Evolutionary conservation across 2,329 filamentous ascomycete species (phyloP), one percentile per base, ranked within the genome.

Genomic region (Xylaria sp.): DNA sequence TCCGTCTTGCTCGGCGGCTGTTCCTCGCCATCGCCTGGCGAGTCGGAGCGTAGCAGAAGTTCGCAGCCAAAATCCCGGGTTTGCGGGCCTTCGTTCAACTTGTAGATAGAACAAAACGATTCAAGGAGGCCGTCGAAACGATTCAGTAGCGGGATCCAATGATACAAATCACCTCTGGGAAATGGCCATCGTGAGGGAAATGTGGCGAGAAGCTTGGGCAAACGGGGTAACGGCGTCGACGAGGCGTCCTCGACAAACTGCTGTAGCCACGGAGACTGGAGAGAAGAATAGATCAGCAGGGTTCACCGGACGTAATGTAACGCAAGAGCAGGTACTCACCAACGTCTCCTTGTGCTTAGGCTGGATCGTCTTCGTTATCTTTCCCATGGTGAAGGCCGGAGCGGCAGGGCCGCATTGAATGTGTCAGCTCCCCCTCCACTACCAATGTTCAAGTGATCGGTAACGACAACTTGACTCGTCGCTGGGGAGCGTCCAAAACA

Each of bases 111-210:
- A 72, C 87, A 91, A 71, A 96, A 92, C 38, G 85, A 79, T 65
- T 96, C 91, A 39, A 99, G 78, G 60, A 97, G 86, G 67, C 84
- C 85, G 73, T 99, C 94, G 73, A 99, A 97, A 53, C 92, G 88
- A 72, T 99, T 96, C 56, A 99, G 77, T 20, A 96, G 82, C 22
- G 90, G 88, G 63, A 99, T 97, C 95, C 95, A 99, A 78, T 99
- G 93, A 71, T 97, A 97, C 24, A 97, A 79, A 71, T 99, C 94
- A 56, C 94, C 95, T 71, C 93, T 86, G 38, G 93, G 93, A 68
- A 97, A 96, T 2, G 92, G 92, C 94, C 94, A 99, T 81, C 88
- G 81, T 61, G 87, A 87, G 54, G 93, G 92, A 70, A 97, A 97
- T 51, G 82, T 84, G 65, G 82, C 80, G 61, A 99, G 88, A 63